Evolutionary conservation across 2,329 filamentous ascomycete genomes (phyloP).

Genomic region (Berkeleyomyces rouxiae): DNA sequence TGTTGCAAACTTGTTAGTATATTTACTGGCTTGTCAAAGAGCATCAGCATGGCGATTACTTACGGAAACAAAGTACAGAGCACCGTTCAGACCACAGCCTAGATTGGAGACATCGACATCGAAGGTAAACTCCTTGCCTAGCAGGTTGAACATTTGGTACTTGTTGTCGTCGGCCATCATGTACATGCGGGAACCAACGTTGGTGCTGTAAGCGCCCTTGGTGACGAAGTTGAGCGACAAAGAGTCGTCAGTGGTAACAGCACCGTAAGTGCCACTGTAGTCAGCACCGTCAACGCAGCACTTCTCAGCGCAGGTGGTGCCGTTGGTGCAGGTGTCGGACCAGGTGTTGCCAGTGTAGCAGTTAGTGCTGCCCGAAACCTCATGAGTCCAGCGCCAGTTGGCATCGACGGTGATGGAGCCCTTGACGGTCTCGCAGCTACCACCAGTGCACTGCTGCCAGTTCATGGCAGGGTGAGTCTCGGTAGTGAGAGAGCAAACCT

Average conservation of each 20-base stretch:
- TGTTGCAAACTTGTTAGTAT: background rate
- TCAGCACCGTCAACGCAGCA: conserved; percentile 32
- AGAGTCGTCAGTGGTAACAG: conserved; percentile 28
- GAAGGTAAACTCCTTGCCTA: conserved; percentile 47
- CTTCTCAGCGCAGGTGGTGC: conserved; percentile 26
- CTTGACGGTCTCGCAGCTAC: conserved; percentile 25
- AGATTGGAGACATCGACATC: conserved; percentile 48
- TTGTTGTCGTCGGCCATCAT: conserved; percentile 36
- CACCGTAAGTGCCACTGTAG: conserved; percentile 30
- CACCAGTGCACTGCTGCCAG: conserved; percentile 28
- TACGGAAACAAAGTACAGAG: conserved; percentile 37
- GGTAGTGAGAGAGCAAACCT: conserved; percentile 23
- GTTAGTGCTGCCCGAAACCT: conserved; percentile 24
- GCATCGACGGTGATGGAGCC: conserved; percentile 32
- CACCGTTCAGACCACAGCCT: conserved; percentile 48
- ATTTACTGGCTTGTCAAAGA: background rate
- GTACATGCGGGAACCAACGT: conserved; percentile 36
- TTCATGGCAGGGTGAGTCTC: conserved; percentile 30
- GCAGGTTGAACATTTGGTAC: conserved; percentile 44
- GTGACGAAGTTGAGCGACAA: conserved; percentile 36
- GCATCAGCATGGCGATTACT: background rate
- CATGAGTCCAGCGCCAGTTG: conserved; percentile 39
- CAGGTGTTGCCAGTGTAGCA: conserved; percentile 31
- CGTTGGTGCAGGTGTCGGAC: conserved; percentile 24
- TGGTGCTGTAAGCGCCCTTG: conserved; percentile 26